Percentiles rank a stretch among this genome's conserved stretches.
Conservation (phyloP, 1,284 basidiomycete genomes). For the Apiotrichum montevideense region DNA sequence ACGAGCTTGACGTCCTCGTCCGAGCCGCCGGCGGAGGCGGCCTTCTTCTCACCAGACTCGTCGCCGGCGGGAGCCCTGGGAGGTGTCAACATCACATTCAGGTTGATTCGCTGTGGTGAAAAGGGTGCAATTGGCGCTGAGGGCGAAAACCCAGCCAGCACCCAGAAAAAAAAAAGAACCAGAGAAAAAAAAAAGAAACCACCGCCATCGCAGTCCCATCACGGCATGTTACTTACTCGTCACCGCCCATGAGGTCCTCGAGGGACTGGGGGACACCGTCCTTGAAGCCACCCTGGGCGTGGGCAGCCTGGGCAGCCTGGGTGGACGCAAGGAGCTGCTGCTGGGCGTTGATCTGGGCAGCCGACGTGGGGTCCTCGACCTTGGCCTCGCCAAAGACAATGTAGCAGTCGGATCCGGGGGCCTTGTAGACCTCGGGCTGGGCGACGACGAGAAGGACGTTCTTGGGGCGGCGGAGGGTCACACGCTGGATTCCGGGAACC, state of each 20-base stretch:
- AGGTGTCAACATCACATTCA: not conserved
- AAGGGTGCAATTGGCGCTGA: not conserved
- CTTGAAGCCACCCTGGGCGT: conserved; percentile 45
- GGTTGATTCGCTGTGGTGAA: not conserved
- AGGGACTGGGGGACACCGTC: conserved; percentile 55
- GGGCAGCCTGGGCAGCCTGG: conserved; percentile 44
- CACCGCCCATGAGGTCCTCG: conserved; percentile 53
- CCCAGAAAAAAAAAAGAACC: not conserved
- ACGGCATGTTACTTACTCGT: conserved; percentile 50
- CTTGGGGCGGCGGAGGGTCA: conserved; percentile 89
- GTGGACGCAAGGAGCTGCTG: conserved; percentile 64
- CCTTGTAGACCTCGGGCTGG: conserved; percentile 96
- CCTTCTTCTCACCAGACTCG: conserved; percentile 50
- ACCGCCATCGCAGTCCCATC: not conserved
- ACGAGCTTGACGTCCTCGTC: conserved; percentile 94
- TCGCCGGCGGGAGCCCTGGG: conserved; percentile 66
- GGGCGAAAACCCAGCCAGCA: not conserved
- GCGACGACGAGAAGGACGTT: conserved; percentile 93
- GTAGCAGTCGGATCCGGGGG: conserved; percentile 93
- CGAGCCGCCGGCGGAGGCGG: conserved; percentile 57
- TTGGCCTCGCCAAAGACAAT: conserved; percentile 99
- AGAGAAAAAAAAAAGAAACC: not conserved
- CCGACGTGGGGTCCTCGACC: conserved; percentile 86
- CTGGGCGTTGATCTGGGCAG: conserved; percentile 73
- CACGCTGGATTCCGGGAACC: conserved; percentile 86